Base-by-base conservation (phyloP, 176 grass and related monocot species). In the Stipa capillata region DNA sequence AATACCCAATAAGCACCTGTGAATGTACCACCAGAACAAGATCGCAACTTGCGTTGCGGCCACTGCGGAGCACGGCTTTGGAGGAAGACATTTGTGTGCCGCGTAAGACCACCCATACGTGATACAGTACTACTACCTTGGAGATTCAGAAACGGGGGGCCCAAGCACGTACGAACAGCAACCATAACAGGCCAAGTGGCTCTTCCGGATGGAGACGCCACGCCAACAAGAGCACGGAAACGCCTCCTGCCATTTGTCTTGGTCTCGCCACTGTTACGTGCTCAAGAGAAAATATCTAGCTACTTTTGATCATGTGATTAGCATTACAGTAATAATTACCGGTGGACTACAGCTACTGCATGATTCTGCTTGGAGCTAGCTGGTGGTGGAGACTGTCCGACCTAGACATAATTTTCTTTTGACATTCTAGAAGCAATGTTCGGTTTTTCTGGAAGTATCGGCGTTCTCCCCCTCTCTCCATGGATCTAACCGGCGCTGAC, bases 281-380 rank as follows among this genome's bases (percentile, higher is more conserved):
- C 47, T 36, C 53, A 28, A 1, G 54, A 15, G n/a, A 36, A 65
- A 83, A 83, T 76, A 83, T 76, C 72, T 55, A 8, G 82, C 37
- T 8, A 7, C 28, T 10, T 34, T n/a, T n/a, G 60, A 64, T 62
- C 41, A 2, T 1, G 43, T n/a, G 68, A 31, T 50, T 40, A 36
- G 7, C 37, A n/a, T n/a, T n/a, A n/a, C n/a, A n/a, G 8, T 28
- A 14, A 13, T 15, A 28, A 14, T 6, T 58, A 33, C 42, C 3
- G 63, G 62, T 69, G 72, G 82, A n/a, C 34, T 57, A 25, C 82
- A 56, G 48, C 61, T 58, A 20, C 25, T 7, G 39, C n/a, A n/a
- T n/a, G n/a, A n/a, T n/a, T n/a, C n/a, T n/a, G n/a, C n/a, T n/a
- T n/a, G n/a, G n/a, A n/a, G n/a, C n/a, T n/a, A n/a, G n/a, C n/a